Conservation (phyloP, 352 stramenopile species). For the Phytophthora sansomeana region DNA sequence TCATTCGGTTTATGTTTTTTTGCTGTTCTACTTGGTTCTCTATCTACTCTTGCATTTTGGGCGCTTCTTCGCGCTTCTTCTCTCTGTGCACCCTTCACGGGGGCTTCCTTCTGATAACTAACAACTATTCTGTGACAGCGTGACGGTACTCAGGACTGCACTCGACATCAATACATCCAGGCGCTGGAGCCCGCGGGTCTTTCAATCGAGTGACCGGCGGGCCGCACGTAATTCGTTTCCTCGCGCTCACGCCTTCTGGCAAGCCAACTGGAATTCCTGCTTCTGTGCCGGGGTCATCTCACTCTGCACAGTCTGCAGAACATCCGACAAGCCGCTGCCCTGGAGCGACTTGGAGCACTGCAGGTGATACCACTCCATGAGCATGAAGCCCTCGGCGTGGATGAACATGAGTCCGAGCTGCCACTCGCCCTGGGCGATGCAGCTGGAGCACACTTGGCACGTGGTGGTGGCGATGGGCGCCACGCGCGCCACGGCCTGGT, state of each 20-base stretch:
- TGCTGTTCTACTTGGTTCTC: slow-evolving; percentile 19
- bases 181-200: background rate
- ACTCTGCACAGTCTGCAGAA: slow-evolving; percentile 67
- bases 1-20: slow-evolving; percentile 21
- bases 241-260: slow-evolving; percentile 30
- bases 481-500: slow-evolving; percentile 79
- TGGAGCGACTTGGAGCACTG: slow-evolving; percentile 65
- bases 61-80: slow-evolving; percentile 16
- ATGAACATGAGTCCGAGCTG: slow-evolving; percentile 88
- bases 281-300: slow-evolving; percentile 70
- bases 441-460: slow-evolving; percentile 73
- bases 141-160: slow-evolving; percentile 28
- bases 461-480: slow-evolving; percentile 80
- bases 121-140: slow-evolving; percentile 23
- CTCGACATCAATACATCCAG: slow-evolving; percentile 35
- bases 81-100: slow-evolving; percentile 3
- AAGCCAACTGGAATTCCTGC: slow-evolving; percentile 59
- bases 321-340: slow-evolving; percentile 51
- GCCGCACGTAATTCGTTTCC: too few species aligned
- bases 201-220: background rate
- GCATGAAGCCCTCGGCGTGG: slow-evolving; percentile 88
- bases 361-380: slow-evolving; percentile 89
- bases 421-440: slow-evolving; percentile 71
- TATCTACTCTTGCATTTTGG: slow-evolving; percentile 33
- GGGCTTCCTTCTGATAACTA: slow-evolving; percentile 19